phyloP scores from a whole-genome alignment of 2,329 filamentous ascomycete species.

The Zopfia rhizophila region DNA sequence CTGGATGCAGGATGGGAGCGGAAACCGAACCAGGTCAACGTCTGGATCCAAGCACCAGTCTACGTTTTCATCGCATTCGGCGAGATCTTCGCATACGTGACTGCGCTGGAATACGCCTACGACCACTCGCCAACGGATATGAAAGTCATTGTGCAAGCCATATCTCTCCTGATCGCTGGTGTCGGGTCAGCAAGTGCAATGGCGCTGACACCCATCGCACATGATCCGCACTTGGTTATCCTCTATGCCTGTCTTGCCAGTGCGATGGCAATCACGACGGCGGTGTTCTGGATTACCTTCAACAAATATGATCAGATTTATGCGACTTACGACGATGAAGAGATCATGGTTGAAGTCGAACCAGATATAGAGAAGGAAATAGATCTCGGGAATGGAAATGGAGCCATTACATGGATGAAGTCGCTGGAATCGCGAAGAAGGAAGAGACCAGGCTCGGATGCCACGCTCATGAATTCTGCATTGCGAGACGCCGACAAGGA shows the following conservation, averaged over 20 bases:
- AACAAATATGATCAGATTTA: constrained; percentile 31
- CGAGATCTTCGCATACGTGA: constrained; percentile 57
- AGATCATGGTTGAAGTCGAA: no score
- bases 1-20: constrained; percentile 17
- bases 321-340: neutral
- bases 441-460: no score
- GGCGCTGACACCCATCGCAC: constrained; percentile 41
- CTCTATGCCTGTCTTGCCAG: constrained; percentile 38
- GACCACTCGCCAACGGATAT: constrained; percentile 55
- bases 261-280: constrained; percentile 33
- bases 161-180: constrained; percentile 45
- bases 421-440: no score
- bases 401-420: no score
- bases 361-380: no score
- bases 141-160: constrained; percentile 50
- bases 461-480: no score
- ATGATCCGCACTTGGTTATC: constrained; percentile 40
- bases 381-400: no score
- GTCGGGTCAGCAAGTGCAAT: constrained; percentile 45
- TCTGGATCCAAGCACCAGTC: constrained; percentile 54
- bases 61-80: constrained; percentile 53
- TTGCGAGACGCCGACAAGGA: no score
- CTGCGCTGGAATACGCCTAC: constrained; percentile 57
- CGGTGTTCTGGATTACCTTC: constrained; percentile 38
- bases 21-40: constrained; percentile 45